Conservation (phyloP, 805 yeast species). For the Kluyveromyces lactis region DNA sequence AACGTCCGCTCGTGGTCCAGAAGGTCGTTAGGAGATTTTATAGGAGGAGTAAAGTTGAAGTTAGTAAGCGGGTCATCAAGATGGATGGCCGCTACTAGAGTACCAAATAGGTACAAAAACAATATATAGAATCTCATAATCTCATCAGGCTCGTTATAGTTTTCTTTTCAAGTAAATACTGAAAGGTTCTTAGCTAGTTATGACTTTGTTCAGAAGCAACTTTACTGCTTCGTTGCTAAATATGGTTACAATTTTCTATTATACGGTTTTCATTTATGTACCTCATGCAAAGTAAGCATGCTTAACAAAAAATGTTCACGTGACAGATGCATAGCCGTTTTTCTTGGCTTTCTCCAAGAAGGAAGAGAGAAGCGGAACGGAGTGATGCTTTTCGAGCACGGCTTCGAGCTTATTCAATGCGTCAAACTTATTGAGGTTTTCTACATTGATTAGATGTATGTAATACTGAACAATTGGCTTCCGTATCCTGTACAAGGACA, state of each 20-base stretch:
- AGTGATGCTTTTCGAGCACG: not conserved
- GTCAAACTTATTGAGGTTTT: constrained; percentile 15
- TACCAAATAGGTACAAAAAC: not conserved
- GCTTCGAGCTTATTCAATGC: constrained; percentile 15
- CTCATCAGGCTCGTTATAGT: not conserved
- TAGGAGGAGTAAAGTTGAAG: constrained; percentile 14
- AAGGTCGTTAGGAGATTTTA: constrained; percentile 20
- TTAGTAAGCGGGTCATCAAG: not conserved
- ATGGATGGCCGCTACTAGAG: not conserved
- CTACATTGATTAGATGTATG: constrained; percentile 21
- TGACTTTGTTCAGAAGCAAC: too few species aligned
- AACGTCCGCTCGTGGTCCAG: constrained; percentile 23
- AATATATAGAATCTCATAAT: not conserved
- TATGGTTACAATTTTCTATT: too few species aligned
- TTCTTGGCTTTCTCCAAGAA: not conserved
- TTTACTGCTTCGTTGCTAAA: too few species aligned
- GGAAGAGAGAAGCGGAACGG: not conserved
- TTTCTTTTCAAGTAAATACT: too few species aligned
- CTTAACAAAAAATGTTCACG: not conserved
- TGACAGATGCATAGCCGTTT: not conserved
- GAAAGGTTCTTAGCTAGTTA: too few species aligned
- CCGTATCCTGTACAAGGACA: constrained; percentile 21
- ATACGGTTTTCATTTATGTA: too few species aligned
- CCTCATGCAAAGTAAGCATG: too few species aligned
- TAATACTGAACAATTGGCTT: constrained; percentile 26